phyloP scores from a whole-genome alignment of 257 asterid genomes.

The Ajuga chamaepitys region DNA sequence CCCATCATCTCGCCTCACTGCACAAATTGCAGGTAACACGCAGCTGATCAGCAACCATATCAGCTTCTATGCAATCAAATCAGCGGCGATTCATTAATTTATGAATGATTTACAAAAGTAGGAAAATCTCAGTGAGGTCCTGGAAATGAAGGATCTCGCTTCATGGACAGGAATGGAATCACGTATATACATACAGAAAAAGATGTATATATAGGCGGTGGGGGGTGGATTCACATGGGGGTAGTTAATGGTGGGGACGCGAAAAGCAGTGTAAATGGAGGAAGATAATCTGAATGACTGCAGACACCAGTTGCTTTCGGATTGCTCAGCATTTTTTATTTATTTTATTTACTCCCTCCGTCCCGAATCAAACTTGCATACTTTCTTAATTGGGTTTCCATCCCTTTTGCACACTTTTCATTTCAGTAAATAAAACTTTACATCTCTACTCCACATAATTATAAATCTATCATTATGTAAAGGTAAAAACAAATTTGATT shows the following conservation, averaged over 20 bases:
- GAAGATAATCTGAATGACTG: conserved; percentile 14
- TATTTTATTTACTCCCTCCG: no score
- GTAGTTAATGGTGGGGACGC: conserved; percentile 13
- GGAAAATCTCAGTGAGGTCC: conserved; percentile 24
- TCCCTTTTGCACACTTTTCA: no score
- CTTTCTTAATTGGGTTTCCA: no score
- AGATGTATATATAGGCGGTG: conserved; percentile 14
- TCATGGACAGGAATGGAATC: not conserved
- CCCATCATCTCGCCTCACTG: conserved; percentile 40
- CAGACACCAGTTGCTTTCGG: conserved; percentile 26
- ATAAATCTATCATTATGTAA: no score
- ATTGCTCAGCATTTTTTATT: conserved; percentile 18
- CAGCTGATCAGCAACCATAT: conserved; percentile 24
- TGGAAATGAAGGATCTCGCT: conserved; percentile 23
- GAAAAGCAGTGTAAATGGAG: conserved; percentile 36
- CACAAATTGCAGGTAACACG: conserved; percentile 25
- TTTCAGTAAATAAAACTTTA: no score
- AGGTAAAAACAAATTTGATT: no score
- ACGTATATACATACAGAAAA: not conserved
- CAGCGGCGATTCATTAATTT: no score
- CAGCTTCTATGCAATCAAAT: no score
- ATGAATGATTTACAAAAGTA: conserved; percentile 6
- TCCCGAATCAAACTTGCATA: no score
- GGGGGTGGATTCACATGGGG: conserved; percentile 29
- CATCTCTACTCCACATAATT: no score